Evolutionary conservation across 2,329 filamentous ascomycete species (phyloP).

Genomic region (Cyphellophora attinorum): DNA sequence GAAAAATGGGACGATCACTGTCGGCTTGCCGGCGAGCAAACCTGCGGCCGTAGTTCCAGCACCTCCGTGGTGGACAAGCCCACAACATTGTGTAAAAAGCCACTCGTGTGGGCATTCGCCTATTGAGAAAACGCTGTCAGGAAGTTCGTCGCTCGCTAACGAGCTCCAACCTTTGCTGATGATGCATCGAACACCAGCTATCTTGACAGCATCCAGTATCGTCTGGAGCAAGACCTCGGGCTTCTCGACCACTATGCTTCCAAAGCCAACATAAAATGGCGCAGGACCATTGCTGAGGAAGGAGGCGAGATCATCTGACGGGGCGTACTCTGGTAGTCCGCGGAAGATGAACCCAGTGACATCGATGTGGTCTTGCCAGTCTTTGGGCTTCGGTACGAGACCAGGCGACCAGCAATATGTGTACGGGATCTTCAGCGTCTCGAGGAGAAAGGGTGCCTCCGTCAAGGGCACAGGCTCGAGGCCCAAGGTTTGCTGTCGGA

Average conservation of each 20-base stretch:
- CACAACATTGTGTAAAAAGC: constrained; percentile 47
- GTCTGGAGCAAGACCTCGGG: constrained; percentile 33
- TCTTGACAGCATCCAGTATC: constrained; percentile 37
- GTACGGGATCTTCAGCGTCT: constrained; percentile 28
- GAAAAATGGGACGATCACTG: constrained; percentile 47
- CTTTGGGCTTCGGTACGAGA: constrained; percentile 28
- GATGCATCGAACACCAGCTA: constrained; percentile 40
- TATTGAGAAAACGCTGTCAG: constrained; percentile 38
- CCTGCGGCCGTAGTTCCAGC: constrained; percentile 45
- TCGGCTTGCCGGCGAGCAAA: constrained; percentile 41
- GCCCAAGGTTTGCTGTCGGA: constrained; percentile 26
- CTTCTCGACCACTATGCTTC: constrained; percentile 41
- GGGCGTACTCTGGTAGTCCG: constrained; percentile 25
- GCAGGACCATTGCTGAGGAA: constrained; percentile 39
- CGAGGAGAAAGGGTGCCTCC: constrained; percentile 26
- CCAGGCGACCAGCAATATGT: constrained; percentile 37
- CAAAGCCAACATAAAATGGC: constrained; percentile 49
- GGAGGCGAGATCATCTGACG: constrained; percentile 27
- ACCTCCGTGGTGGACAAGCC: constrained; percentile 50
- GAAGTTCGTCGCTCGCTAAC: constrained; percentile 3
- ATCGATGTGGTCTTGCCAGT: constrained; percentile 29
- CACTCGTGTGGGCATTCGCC: constrained; percentile 47
- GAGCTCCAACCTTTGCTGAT: constrained; percentile 47
- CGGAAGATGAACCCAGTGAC: constrained; percentile 36
- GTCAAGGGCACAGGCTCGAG: constrained; percentile 28